Percentiles rank a stretch among this genome's conserved stretches.
Conservation (phyloP, 129 eudicot genomes). For the Flaveria robusta region DNA sequence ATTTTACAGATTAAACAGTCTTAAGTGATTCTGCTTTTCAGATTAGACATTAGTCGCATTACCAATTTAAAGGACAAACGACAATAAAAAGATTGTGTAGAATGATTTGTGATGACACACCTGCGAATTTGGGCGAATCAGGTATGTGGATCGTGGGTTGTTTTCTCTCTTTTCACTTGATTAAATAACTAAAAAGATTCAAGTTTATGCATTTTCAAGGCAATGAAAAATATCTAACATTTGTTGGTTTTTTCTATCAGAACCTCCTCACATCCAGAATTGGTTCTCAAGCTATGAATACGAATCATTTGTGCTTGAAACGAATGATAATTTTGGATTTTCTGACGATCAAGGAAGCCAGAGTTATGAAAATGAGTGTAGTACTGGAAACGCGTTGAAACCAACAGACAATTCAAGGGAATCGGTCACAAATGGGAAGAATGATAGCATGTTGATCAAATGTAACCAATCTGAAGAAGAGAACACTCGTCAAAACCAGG, state of each 20-base stretch:
- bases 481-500: conserved; percentile 13
- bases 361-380: background rate
- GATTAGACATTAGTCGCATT: background rate
- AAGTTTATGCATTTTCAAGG: background rate
- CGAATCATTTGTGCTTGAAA: conserved; percentile 64
- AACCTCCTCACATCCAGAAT: conserved; percentile 64
- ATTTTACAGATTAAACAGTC: background rate
- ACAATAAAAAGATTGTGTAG: background rate
- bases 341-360: conserved; percentile 27
- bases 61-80: background rate
- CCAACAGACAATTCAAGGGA: conserved; percentile 9
- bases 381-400: conserved; percentile 6
- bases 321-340: conserved; percentile 48
- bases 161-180: background rate
- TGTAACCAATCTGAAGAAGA: conserved; percentile 16
- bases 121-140: conserved; percentile 2
- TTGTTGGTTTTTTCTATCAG: conserved; percentile 34
- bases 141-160: background rate
- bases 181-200: background rate
- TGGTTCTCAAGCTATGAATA: conserved; percentile 82
- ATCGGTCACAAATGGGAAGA: background rate
- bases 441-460: conserved; percentile 5
- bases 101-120: background rate
- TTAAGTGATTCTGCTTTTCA: background rate
- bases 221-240: conserved; percentile 1